Conservation (phyloP, 2,329 filamentous ascomycete species). For the Ophiostoma pallidulum region DNA sequence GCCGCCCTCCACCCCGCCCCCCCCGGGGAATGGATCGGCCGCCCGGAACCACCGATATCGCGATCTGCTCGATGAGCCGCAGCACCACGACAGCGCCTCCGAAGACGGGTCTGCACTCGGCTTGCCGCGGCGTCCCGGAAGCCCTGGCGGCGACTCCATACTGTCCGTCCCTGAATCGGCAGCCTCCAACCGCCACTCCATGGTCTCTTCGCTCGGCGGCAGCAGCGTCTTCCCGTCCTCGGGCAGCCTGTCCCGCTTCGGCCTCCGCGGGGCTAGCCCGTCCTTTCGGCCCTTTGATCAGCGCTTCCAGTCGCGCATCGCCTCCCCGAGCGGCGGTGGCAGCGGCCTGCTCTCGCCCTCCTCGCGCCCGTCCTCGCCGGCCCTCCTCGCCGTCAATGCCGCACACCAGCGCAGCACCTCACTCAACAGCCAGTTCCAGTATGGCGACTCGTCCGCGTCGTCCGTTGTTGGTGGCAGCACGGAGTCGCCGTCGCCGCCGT, state of each 20-base stretch:
- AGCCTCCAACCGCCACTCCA: conserved; percentile 67
- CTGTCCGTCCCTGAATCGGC: conserved; percentile 69
- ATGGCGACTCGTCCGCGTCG: background rate
- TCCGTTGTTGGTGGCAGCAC: background rate
- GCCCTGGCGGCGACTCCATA: conserved; percentile 54
- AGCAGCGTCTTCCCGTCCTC: conserved; percentile 66
- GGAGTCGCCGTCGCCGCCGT: conserved; percentile 59
- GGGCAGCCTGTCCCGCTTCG: conserved; percentile 35
- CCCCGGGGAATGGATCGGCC: conserved; percentile 23
- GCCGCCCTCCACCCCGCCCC: conserved; percentile 19
- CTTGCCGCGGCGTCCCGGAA: conserved; percentile 47
- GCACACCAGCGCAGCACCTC: conserved; percentile 75
- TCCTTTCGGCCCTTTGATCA: conserved; percentile 90
- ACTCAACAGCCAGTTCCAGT: conserved; percentile 44
- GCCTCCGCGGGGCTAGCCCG: conserved; percentile 61
- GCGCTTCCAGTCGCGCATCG: conserved; percentile 81
- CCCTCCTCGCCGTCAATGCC: conserved; percentile 36
- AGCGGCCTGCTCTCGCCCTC: conserved; percentile 47
- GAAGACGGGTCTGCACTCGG: conserved; percentile 43
- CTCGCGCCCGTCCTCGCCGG: conserved; percentile 66
- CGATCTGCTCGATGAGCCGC: conserved; percentile 33
- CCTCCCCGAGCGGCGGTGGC: conserved; percentile 37
- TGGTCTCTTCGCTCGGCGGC: conserved; percentile 46
- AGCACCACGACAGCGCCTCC: conserved; percentile 37
- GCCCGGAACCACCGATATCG: conserved; percentile 36